These are phyloP conservation scores for Rosa multiflora DNA, from an alignment of 306 rosid species.

Conservation along the genomic window DNA sequence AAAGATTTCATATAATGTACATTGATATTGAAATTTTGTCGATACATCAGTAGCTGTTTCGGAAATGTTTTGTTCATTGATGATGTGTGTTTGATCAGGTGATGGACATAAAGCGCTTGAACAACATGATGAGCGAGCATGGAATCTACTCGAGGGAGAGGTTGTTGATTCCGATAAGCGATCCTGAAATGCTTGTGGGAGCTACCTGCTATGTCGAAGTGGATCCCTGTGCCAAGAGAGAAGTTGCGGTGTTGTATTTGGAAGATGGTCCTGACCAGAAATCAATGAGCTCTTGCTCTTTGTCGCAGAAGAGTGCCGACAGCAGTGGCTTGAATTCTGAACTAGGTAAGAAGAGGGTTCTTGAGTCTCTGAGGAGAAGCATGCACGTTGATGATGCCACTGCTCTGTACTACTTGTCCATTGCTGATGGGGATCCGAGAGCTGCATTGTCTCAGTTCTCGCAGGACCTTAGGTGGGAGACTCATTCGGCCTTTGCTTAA, in stretches of 20 bases:
- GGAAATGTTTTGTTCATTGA: not conserved
- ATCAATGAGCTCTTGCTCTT: constrained; percentile 1
- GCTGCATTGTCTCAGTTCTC: constrained; percentile 81
- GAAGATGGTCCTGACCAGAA: constrained; percentile 51
- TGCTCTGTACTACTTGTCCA: constrained; percentile 77
- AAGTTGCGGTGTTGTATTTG: constrained; percentile 81
- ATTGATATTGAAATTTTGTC: not conserved
- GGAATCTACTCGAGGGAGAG: constrained; percentile 95
- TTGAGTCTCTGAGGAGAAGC: constrained; percentile 77
- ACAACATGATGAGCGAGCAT: constrained; percentile 98
- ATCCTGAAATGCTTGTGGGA: constrained; percentile 53
- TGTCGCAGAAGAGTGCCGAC: constrained; percentile 14
- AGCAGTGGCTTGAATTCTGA: constrained; percentile 32
- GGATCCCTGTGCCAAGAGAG: constrained; percentile 77
- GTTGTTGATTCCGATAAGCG: constrained; percentile 72
- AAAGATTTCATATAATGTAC: not conserved
- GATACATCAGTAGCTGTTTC: not conserved
- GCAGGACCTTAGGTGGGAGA: constrained; percentile 80
- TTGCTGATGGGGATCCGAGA: constrained; percentile 85
- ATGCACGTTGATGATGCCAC: constrained; percentile 91
- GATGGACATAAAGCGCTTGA: constrained; percentile 75
- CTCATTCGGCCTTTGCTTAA: constrained; percentile 45
- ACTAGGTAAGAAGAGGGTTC: constrained; percentile 61
- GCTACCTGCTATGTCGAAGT: constrained; percentile 76
- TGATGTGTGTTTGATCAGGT: constrained; percentile 44